A percentile compares a stretch with the other conserved stretches of the same genome.
Conservation (phyloP, 371 early-diverging fungal genomes). For the Circinella umbellata region DNA sequence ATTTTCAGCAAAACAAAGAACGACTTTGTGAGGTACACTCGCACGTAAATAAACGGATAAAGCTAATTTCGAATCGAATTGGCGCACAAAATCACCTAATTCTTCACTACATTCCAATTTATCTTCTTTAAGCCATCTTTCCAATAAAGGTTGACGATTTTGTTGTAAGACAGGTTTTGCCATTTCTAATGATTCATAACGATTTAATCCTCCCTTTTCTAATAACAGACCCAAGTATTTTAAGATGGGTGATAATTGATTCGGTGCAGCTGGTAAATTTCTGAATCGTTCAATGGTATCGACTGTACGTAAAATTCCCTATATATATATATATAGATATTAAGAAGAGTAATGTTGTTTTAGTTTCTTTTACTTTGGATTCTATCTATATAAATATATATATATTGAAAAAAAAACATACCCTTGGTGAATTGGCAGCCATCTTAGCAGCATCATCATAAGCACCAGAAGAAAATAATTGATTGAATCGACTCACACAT, state of each 20-base stretch:
- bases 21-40: conserved; percentile 90
- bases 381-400: too few relatives aligned
- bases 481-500: conserved; percentile 87
- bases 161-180: conserved; percentile 92
- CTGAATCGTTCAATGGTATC: conserved; percentile 95
- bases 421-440: conserved; percentile 94
- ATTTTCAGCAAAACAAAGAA: conserved; percentile 95
- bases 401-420: conserved; percentile 27
- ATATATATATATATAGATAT: conserved; percentile 1
- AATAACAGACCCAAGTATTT: conserved; percentile 97
- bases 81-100: conserved; percentile 96
- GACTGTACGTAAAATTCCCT: conserved; percentile 94
- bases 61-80: conserved; percentile 88
- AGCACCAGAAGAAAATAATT: conserved; percentile 78
- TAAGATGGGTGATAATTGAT: conserved; percentile 91
- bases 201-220: conserved; percentile 94
- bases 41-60: conserved; percentile 95
- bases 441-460: conserved; percentile 93
- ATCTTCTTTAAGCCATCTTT: conserved; percentile 99
- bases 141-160: conserved; percentile 91
- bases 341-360: neutral
- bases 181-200: conserved; percentile 93
- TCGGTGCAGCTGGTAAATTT: conserved; percentile 77
- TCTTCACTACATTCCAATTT: conserved; percentile 98
- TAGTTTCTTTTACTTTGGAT: neutral